Evolutionary conservation across 768 basidiomycete genomes (phyloP).

Genomic region (Scleroderma citrinum): DNA sequence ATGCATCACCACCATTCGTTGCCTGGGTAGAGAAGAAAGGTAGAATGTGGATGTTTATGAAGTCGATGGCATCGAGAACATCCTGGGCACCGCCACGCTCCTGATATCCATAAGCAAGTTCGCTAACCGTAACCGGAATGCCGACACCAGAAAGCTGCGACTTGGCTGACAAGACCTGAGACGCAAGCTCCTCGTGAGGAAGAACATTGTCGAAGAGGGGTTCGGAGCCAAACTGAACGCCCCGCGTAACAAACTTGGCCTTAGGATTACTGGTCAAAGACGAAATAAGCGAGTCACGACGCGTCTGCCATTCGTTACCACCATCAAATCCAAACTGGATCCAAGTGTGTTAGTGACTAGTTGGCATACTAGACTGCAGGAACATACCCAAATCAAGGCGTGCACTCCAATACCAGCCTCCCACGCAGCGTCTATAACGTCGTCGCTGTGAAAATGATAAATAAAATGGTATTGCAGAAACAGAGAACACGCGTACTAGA

Average conservation of each 20-base stretch:
- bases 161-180: constrained; percentile 47
- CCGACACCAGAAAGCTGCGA: constrained; percentile 41
- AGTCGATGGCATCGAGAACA: constrained; percentile 55
- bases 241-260: constrained; percentile 60
- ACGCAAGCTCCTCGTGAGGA: constrained; percentile 40
- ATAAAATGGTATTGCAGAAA: constrained; percentile 11
- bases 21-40: constrained; percentile 49
- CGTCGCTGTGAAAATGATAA: constrained; percentile 33
- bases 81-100: constrained; percentile 44
- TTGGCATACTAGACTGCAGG: neutral
- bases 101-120: constrained; percentile 58
- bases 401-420: constrained; percentile 63
- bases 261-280: constrained; percentile 54
- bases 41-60: constrained; percentile 64
- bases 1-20: constrained; percentile 46
- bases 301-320: constrained; percentile 44
- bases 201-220: constrained; percentile 59
- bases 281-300: constrained; percentile 47
- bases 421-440: constrained; percentile 67
- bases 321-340: constrained; percentile 34
- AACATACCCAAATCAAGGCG: constrained; percentile 63
- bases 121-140: constrained; percentile 68
- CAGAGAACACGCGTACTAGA: constrained; percentile 26
- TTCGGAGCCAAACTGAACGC: constrained; percentile 66
- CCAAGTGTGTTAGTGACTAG: neutral